These are phyloP conservation scores for Tylopilus sp. DNA, from an alignment of 768 basidiomycete species.

Conservation along the genomic window DNA sequence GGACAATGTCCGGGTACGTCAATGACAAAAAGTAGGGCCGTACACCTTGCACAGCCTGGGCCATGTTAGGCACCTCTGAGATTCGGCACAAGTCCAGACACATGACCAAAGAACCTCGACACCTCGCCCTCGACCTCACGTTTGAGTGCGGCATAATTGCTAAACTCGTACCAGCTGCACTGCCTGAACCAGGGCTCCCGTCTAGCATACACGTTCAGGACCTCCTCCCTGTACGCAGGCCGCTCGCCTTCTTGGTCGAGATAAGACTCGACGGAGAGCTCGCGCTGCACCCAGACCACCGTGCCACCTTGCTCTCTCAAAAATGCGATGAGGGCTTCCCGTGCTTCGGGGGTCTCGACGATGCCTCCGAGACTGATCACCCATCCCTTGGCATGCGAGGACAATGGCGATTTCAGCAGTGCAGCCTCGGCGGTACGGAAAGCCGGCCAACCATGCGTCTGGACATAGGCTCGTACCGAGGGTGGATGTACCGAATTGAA, in stretches of 20 bases:
- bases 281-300: constrained; percentile 82
- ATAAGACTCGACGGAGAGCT: constrained; percentile 75
- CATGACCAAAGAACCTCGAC: constrained; percentile 88
- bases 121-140: constrained; percentile 30
- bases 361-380: constrained; percentile 92
- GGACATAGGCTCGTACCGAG: constrained; percentile 73
- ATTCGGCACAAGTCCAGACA: no score
- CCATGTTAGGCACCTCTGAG: constrained; percentile 51
- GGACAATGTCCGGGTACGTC: constrained; percentile 84
- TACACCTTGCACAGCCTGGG: constrained; percentile 35
- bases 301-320: constrained; percentile 53
- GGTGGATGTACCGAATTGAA: constrained; percentile 64
- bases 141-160: constrained; percentile 58
- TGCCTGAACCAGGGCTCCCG: constrained; percentile 85
- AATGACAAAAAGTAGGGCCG: constrained; percentile 92
- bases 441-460: constrained; percentile 80
- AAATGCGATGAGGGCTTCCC: constrained; percentile 70
- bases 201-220: constrained; percentile 79
- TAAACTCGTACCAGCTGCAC: constrained; percentile 78
- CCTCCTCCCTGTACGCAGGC: constrained; percentile 85
- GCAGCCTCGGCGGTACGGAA: constrained; percentile 81
- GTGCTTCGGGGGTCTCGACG: constrained; percentile 78
- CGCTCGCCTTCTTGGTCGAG: constrained; percentile 71
- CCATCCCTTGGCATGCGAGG: constrained; percentile 51
- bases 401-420: constrained; percentile 65